Evolutionary conservation across 306 rosid species (phyloP).

Genomic region (Canavalia ensiformis): DNA sequence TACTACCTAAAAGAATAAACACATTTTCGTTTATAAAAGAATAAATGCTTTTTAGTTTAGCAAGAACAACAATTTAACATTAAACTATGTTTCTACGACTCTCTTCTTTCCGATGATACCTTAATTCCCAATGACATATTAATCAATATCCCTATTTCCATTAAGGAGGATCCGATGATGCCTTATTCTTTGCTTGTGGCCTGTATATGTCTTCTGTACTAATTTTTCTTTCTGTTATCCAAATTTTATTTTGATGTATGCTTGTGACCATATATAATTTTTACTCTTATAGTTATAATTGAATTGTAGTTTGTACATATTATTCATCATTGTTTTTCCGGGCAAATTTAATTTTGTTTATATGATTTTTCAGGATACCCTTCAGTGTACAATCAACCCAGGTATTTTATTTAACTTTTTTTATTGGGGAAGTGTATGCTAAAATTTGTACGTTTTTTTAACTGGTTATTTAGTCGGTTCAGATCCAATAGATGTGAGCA

Average conservation of each 20-base stretch:
- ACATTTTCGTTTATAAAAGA: not conserved
- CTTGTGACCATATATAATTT: not conserved
- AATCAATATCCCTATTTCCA: not conserved
- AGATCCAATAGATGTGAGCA: conserved; percentile 3
- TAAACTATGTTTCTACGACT: not conserved
- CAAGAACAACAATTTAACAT: not conserved
- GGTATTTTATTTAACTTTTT: conserved; percentile 51
- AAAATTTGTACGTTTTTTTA: conserved; percentile 22
- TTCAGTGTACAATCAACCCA: conserved; percentile 65
- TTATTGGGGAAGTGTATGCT: not conserved
- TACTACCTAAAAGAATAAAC: too few species aligned
- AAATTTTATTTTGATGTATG: conserved; percentile 25
- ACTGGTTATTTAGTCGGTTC: conserved; percentile 22
- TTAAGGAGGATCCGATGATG: not conserved
- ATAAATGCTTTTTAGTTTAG: not conserved
- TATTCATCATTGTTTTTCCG: not conserved
- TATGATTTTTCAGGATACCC: conserved; percentile 71
- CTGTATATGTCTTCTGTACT: not conserved
- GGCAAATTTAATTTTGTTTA: conserved; percentile 19
- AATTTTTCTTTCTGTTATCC: not conserved
- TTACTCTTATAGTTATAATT: conserved; percentile 31
- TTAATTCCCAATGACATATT: not conserved
- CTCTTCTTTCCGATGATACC: conserved; percentile 8
- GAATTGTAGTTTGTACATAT: conserved; percentile 3
- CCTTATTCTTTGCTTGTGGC: conserved; percentile 5